Evolutionary conservation across 108 stramenopile species (phyloP).

Genomic region (Skeletonema marinoi): DNA sequence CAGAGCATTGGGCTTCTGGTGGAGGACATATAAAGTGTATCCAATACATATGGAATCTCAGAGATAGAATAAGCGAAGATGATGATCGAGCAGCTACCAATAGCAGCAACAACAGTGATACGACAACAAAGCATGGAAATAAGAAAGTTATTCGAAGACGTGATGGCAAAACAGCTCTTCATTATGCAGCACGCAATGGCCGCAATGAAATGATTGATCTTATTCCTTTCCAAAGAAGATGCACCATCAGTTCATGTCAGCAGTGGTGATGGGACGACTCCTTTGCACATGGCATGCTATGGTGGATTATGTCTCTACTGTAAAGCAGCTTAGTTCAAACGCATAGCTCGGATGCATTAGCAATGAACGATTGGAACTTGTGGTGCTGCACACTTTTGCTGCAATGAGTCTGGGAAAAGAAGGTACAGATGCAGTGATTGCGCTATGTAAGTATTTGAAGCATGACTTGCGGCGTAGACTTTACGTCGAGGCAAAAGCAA

Average conservation of each 20-base stretch:
- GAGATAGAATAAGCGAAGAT: slow-evolving; percentile 17
- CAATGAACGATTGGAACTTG: slow-evolving; percentile 78
- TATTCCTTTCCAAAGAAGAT: slow-evolving; percentile 33
- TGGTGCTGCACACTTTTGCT: slow-evolving; percentile 66
- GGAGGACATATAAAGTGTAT: slow-evolving; percentile 70
- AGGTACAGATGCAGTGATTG: slow-evolving; percentile 37
- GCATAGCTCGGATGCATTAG: slow-evolving; percentile 29
- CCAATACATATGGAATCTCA: slow-evolving; percentile 55
- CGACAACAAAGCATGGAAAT: not conserved
- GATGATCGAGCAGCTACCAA: not conserved
- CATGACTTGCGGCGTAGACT: slow-evolving; percentile 44
- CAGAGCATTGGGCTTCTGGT: slow-evolving; percentile 82
- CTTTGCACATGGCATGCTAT: slow-evolving; percentile 85
- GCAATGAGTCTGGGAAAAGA: slow-evolving; percentile 66
- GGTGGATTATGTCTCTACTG: slow-evolving; percentile 68
- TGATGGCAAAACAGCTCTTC: slow-evolving; percentile 87
- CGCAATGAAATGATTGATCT: slow-evolving; percentile 52
- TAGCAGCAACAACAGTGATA: not conserved
- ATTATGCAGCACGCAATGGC: slow-evolving; percentile 89
- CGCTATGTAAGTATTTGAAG: slow-evolving; percentile 58
- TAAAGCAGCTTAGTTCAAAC: slow-evolving; percentile 57
- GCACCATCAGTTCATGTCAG: slow-evolving; percentile 31
- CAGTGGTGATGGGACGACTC: slow-evolving; percentile 85
- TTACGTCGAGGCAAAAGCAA: slow-evolving; percentile 61
- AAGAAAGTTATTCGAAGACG: slow-evolving; percentile 58